phyloP scores from a whole-genome alignment of 257 asterid genomes.

The Scutellaria minor region DNA sequence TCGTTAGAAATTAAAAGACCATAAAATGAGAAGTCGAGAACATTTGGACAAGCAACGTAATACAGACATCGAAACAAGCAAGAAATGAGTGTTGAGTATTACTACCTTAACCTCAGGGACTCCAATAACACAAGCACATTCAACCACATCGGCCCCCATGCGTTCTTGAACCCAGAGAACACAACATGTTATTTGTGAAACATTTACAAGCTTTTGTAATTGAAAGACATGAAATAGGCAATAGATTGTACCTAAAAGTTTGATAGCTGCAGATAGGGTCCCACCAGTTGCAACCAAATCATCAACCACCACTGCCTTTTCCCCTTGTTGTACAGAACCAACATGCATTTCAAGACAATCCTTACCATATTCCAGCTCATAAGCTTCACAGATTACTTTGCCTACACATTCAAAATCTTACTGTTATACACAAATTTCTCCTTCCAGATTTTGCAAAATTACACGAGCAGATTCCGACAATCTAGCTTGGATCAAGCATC shows the following conservation, averaged over 20 bases:
- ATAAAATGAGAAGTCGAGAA: background rate
- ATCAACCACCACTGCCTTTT: conserved; percentile 69
- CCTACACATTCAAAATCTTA: conserved; percentile 45
- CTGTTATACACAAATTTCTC: background rate
- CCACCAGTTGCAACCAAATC: conserved; percentile 93
- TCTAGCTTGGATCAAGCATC: no score
- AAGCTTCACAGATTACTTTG: conserved; percentile 58
- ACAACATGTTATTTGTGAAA: background rate
- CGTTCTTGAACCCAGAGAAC: conserved; percentile 45
- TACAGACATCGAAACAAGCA: background rate
- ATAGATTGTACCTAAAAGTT: conserved; percentile 56
- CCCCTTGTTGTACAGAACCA: conserved; percentile 69
- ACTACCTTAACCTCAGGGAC: conserved; percentile 73
- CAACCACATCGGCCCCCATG: conserved; percentile 76
- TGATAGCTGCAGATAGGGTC: conserved; percentile 79
- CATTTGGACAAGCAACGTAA: background rate
- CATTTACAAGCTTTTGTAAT: background rate
- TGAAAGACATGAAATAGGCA: background rate
- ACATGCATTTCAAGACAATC: conserved; percentile 84
- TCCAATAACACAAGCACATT: conserved; percentile 82
- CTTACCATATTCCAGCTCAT: conserved; percentile 81
- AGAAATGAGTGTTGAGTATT: background rate
- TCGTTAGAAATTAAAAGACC: background rate
- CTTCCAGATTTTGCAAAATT: no score
- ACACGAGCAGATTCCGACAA: no score